Base-by-base conservation (phyloP, 495 filamentous ascomycete species). In the Xylaria nigripes region DNA sequence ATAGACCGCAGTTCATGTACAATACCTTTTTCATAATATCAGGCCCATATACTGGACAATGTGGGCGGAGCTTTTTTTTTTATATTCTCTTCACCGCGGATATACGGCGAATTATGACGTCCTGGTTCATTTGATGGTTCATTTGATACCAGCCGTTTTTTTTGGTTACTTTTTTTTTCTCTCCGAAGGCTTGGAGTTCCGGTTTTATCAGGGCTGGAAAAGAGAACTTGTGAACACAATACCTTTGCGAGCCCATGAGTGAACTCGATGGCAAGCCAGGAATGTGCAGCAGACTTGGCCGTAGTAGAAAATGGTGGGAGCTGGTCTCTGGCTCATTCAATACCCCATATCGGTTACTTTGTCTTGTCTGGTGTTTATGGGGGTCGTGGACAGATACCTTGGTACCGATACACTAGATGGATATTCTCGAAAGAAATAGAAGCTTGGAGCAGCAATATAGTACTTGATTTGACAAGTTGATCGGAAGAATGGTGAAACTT, bases 171-270 rank as follows among this genome's bases (percentile, higher is more conserved):
- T 19, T 40, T 40, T 18, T 40, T 44, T 43, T 40, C 38, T 9
- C 24, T 18, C 16, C 46, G 24, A 43, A 43, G 32, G 46, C 40
- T 48, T 24, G 45, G 53, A 55, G 53, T 54, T 54, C 32, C 41
- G 51, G 51, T 54, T 27, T 18, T 48, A 34, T 54, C 45, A n/a
- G n/a, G 42, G 44, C 51, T 32, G 51, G 51, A 42, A 54, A 48
- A 54, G 32, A 15, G 34, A 23, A 24, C n/a, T 21, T 30, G 22
- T 15, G 25, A 29, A 23, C 25, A 38, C 44, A 13, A 41, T 29
- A 32, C 19, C 18, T 48, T 5, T 18, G 36, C 25, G 15, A 42
- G 34, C 32, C 24, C 21, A 48, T 42, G 36, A 48, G 40, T 27
- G 7, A 23, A 32, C 3, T 41, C 23, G 8, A 30, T 30, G 27